phyloP scores from a whole-genome alignment of 208 protist species.

The Trypanosoma melophagium region DNA sequence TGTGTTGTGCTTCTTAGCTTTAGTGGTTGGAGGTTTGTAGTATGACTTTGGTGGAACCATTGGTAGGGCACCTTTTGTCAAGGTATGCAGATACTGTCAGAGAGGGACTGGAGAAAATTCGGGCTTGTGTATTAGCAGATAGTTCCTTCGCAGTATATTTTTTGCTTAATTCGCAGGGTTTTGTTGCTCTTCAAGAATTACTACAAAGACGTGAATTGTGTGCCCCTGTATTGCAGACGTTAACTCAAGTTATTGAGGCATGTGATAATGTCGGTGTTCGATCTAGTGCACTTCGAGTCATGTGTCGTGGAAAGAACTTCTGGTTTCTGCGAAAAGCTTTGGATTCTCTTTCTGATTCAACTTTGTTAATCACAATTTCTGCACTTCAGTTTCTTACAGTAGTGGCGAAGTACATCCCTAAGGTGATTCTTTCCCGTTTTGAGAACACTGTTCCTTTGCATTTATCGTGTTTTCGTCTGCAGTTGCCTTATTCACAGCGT shows the following conservation, averaged over 20 bases:
- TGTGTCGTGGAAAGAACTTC: constrained; percentile 65
- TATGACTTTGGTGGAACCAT: constrained; percentile 79
- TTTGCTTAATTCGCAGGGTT: constrained; percentile 54
- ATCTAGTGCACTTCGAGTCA: constrained; percentile 50
- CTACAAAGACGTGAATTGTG: constrained; percentile 39
- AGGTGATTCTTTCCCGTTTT: constrained; percentile 74
- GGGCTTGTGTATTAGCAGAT: constrained; percentile 34
- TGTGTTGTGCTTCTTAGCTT: not conserved
- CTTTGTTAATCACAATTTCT: constrained; percentile 40
- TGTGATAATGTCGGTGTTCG: constrained; percentile 32
- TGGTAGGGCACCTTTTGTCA: constrained; percentile 82
- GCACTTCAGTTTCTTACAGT: constrained; percentile 63
- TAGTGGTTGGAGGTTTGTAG: not conserved
- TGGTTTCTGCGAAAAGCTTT: constrained; percentile 49
- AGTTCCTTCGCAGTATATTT: constrained; percentile 52
- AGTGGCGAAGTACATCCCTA: constrained; percentile 55
- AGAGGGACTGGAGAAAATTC: constrained; percentile 81
- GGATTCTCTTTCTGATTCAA: constrained; percentile 50
- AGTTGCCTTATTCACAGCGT: constrained; percentile 78
- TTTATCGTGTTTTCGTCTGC: constrained; percentile 64
- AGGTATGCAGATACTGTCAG: constrained; percentile 77
- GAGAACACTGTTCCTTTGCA: constrained; percentile 67
- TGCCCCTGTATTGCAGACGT: constrained; percentile 40
- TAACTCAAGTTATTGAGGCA: constrained; percentile 49
- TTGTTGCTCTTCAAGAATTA: constrained; percentile 56